phyloP scores from a whole-genome alignment of 176 grass and related monocot species.

The Ensete glaucum region DNA sequence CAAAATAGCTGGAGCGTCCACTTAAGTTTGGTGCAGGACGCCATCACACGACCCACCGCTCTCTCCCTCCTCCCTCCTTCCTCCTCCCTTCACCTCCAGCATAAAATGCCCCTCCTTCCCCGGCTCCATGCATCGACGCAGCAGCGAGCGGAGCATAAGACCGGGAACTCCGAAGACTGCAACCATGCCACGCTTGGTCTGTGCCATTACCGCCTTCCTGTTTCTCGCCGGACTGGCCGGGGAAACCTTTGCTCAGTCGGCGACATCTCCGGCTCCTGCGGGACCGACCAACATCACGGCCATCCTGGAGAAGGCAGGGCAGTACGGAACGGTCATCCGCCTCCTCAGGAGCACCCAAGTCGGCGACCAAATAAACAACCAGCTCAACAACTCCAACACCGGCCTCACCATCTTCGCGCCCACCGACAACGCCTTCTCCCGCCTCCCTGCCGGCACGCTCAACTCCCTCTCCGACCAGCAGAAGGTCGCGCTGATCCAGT shows the following conservation, averaged over 20 bases:
- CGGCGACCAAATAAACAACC: conserved; percentile 77
- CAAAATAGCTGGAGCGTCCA: conserved; percentile 24
- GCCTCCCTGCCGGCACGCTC: conserved; percentile 59
- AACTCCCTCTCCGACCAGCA: conserved; percentile 75
- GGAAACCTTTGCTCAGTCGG: conserved; percentile 23
- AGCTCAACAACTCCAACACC: conserved; percentile 62
- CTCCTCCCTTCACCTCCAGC: neutral
- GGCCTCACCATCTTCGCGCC: conserved; percentile 90
- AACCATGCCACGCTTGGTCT: conserved; percentile 15
- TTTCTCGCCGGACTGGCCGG: conserved; percentile 5
- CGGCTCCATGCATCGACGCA: conserved; percentile 1
- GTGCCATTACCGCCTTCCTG: conserved; percentile 11
- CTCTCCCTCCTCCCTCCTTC: conserved; percentile 9
- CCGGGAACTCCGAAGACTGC: neutral
- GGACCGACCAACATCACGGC: conserved; percentile 68
- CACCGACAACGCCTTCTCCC: conserved; percentile 88
- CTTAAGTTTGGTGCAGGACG: conserved; percentile 33
- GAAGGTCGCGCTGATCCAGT: conserved; percentile 80
- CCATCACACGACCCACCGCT: conserved; percentile 24
- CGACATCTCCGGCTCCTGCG: conserved; percentile 26
- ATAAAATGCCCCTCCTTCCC: neutral
- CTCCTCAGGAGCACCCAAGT: conserved; percentile 51
- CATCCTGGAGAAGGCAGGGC: conserved; percentile 70
- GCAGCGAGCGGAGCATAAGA: neutral
- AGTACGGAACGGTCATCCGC: conserved; percentile 71